phyloP scores from a whole-genome alignment of 768 basidiomycete genomes.

The Mrakia frigida region DNA sequence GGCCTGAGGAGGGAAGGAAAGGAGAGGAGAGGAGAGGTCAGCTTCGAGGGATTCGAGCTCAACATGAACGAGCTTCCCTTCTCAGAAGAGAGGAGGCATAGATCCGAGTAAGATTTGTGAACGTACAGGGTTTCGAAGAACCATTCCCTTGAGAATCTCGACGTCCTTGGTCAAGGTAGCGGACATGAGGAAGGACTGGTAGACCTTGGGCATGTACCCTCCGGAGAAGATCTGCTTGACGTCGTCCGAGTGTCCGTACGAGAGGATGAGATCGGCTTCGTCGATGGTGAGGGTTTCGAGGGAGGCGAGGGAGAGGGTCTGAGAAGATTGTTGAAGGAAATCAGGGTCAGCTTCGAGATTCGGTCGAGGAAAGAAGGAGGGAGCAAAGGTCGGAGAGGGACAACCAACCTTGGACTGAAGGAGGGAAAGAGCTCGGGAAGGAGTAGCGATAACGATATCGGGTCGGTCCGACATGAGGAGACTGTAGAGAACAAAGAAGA shows the following conservation, averaged over 20 bases:
- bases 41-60: neutral
- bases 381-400: neutral
- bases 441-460: constrained; percentile 74
- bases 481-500: neutral
- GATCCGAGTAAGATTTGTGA: neutral
- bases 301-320: constrained; percentile 61
- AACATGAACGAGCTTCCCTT: no score
- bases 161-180: constrained; percentile 98
- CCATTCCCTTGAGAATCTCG: constrained; percentile 78
- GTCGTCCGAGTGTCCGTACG: constrained; percentile 87
- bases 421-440: constrained; percentile 61
- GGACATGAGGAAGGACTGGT: constrained; percentile 91
- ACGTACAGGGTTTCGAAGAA: constrained; percentile 78
- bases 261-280: constrained; percentile 93
- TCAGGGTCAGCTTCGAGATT: neutral
- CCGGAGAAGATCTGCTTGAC: constrained; percentile 59
- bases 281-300: constrained; percentile 89
- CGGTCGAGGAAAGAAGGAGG: neutral
- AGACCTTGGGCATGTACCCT: constrained; percentile 68
- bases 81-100: neutral
- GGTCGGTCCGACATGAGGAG: constrained; percentile 58
- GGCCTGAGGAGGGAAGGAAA: constrained; percentile 51
- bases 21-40: neutral
- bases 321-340: neutral
- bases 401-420: constrained; percentile 62